phyloP scores from a whole-genome alignment of 164 flowering plant species.

The Litsea cubeba region DNA sequence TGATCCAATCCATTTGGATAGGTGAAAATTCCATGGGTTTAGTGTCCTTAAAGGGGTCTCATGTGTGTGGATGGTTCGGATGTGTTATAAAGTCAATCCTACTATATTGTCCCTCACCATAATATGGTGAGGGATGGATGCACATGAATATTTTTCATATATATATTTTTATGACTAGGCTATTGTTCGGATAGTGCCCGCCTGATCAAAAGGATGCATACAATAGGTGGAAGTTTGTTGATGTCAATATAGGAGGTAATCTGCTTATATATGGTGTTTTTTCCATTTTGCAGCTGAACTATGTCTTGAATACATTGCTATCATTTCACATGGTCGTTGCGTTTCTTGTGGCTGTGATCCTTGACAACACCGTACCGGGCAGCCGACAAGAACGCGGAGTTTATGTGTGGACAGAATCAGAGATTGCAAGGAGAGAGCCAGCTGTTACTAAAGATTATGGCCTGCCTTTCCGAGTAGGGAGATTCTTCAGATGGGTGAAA shows the following conservation, averaged over 20 bases:
- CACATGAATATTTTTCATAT: too few species aligned
- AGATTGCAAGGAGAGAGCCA: constrained; percentile 81
- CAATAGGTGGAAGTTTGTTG: background rate
- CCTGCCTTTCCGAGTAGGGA: constrained; percentile 80
- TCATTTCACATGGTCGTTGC: constrained; percentile 95
- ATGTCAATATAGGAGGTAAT: background rate
- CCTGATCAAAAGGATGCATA: background rate
- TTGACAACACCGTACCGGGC: constrained; percentile 97
- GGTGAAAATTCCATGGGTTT: too few species aligned
- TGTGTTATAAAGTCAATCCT: too few species aligned
- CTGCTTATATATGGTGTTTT: background rate
- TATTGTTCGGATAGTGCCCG: too few species aligned
- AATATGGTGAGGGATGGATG: too few species aligned
- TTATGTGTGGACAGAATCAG: constrained; percentile 82
- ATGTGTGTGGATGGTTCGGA: too few species aligned
- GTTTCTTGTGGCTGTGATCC: constrained; percentile 71
- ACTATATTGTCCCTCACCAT: too few species aligned
- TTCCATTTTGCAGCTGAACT: constrained; percentile 59
- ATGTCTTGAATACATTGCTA: constrained; percentile 71
- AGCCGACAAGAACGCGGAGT: constrained; percentile 93
- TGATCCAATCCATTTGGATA: too few species aligned
- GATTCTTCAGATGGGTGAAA: constrained; percentile 90
- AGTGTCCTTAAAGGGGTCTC: too few species aligned
- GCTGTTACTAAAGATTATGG: constrained; percentile 81
- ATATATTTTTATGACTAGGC: too few species aligned